Evolutionary conservation across 306 rosid genomes (phyloP), one percentile per base, ranked within the genome.

Genomic region (Rosa chinensis): DNA sequence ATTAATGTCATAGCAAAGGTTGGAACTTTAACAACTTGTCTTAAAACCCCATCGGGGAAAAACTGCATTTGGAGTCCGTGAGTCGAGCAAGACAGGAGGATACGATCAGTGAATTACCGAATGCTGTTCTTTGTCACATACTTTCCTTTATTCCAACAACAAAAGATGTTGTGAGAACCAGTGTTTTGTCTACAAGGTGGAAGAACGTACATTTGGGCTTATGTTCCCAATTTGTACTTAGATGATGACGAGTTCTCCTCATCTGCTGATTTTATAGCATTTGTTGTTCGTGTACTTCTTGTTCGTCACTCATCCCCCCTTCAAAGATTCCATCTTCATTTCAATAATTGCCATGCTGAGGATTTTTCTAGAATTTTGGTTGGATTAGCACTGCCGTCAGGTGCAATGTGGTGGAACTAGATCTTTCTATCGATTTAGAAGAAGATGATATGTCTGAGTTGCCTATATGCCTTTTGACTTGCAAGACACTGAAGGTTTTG

Each of bases 121-220:
- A 73, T 56, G 20, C 32, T 18, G 23, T 74, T n/a, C 50, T 40
- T 10, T 5, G 48, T 55, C 49, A 39, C 49, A 55, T 74, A 9
- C 66, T 74, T 55, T 74, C 77, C 8, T 58, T 74, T 32, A 25
- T 74, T 39, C 20, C 49, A 20, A 12, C 61, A 18, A 55, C 49
- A 18, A 23, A 39, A 3, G 3, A 40, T 2, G 52, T 5, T 20
- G 66, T 74, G 25, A 74, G 39, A 8, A 74, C 67, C 50, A 56
- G 21, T 5, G 39, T 74, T 58, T 8, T 55, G 37, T 39, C 67
- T 40, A 2, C n/a, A 3, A 55, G 67, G 43, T 55, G 77, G 77
- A 39, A 18, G 18, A 5, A 25, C 28, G 28, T 25, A 74, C n/a
- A 3, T 74, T 1, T 74, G 77, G 77, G 43, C 50, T n/a, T n/a